These are phyloP conservation scores for Sporopachydermia lactativora DNA, from an alignment of 805 yeast genomes.

Conservation along the genomic window DNA sequence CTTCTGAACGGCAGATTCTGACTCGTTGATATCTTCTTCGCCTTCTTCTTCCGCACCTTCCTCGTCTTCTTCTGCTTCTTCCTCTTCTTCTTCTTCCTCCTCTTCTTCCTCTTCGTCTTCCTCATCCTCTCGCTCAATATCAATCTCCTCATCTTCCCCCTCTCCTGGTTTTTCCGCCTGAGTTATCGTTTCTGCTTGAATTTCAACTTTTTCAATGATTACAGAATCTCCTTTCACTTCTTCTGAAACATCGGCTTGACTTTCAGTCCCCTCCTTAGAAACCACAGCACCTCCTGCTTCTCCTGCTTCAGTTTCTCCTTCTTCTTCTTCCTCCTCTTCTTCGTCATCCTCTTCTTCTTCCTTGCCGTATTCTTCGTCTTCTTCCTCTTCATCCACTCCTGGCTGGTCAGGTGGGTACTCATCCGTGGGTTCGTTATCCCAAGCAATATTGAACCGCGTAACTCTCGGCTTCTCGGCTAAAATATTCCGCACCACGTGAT, in stretches of 20 bases:
- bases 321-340: constrained; percentile 16
- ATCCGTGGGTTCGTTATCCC: constrained; percentile 70
- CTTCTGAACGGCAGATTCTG: too few relatives aligned
- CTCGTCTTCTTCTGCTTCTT: constrained; percentile 5
- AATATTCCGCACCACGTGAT: constrained; percentile 85
- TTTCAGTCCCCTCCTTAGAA: too few relatives aligned
- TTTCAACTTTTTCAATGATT: too few relatives aligned
- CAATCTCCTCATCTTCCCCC: constrained; percentile 8
- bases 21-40: constrained; percentile 6
- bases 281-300: constrained; percentile 16
- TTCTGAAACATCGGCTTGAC: too few relatives aligned
- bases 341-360: constrained; percentile 21
- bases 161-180: constrained; percentile 9
- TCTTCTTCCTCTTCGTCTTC: constrained; percentile 12
- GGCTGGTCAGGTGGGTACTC: constrained; percentile 70
- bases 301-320: constrained; percentile 19
- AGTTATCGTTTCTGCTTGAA: too few relatives aligned
- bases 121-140: constrained; percentile 7
- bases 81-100: constrained; percentile 9
- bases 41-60: constrained; percentile 6
- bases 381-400: constrained; percentile 29
- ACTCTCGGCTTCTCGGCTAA: constrained; percentile 97
- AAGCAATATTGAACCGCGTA: constrained; percentile 89
- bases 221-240: too few relatives aligned
- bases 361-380: constrained; percentile 19